Percentiles rank a stretch among this genome's conserved stretches.
phyloP scores from a whole-genome alignment of 768 basidiomycete species.

The Pulveroboletus sp. region DNA sequence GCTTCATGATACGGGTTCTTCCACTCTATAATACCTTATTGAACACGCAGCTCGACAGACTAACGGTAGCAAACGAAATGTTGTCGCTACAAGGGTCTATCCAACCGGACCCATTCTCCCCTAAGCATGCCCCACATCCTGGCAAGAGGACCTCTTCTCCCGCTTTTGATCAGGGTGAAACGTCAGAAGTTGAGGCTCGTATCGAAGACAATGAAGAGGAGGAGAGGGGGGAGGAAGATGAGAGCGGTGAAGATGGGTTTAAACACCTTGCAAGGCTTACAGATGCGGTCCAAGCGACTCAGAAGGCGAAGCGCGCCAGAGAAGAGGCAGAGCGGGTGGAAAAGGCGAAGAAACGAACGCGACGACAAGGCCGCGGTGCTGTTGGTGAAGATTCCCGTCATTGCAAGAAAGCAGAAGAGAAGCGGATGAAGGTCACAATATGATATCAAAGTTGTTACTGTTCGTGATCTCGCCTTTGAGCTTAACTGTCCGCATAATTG shows the following conservation, averaged over 20 bases:
- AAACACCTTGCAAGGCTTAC: constrained; percentile 27
- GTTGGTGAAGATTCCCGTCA: constrained; percentile 2
- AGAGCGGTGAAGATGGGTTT: constrained; percentile 31
- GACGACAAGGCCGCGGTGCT: constrained; percentile 17
- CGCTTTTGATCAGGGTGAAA: constrained; percentile 6
- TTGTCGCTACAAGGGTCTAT: constrained; percentile 83
- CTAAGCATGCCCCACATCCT: constrained; percentile 43
- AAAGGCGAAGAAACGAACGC: constrained; percentile 30
- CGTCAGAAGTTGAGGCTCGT: constrained; percentile 15
- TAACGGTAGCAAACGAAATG: constrained; percentile 92
- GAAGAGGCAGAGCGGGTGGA: constrained; percentile 25
- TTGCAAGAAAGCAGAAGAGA: constrained; percentile 11
- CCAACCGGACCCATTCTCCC: constrained; percentile 70
- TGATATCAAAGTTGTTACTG: constrained; percentile 4
- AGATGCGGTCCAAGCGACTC: constrained; percentile 27
- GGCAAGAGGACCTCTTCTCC: constrained; percentile 7
- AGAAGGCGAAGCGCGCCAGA: constrained; percentile 22
- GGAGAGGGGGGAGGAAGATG: constrained; percentile 12
- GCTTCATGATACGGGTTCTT: neutral
- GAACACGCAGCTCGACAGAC: constrained; percentile 37
- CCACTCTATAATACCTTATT: neutral
- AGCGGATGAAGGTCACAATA: constrained; percentile 9
- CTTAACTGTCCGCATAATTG: too few relatives aligned
- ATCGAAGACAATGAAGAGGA: constrained; percentile 7
- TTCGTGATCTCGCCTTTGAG: neutral